Evolutionary conservation across 495 filamentous ascomycete species (phyloP).

Genomic region (Xylaria cubensis): DNA sequence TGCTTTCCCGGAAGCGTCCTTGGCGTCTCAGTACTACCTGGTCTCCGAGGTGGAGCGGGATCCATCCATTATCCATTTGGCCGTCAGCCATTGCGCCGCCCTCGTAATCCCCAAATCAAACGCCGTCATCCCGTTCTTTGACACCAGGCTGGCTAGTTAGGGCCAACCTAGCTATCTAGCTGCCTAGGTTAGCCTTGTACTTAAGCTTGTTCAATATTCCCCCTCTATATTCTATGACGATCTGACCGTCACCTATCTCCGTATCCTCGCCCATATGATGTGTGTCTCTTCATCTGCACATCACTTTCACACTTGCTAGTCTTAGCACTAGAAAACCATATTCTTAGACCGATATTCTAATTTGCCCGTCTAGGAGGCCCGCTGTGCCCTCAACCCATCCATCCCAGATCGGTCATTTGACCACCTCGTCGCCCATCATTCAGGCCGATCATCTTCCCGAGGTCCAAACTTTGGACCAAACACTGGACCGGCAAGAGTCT

Average conservation of each 20-base stretch:
- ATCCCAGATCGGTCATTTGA: conserved; percentile 81
- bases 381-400: conserved; percentile 69
- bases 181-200: conserved; percentile 1
- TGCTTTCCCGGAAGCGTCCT: neutral
- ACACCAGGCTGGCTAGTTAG: conserved; percentile 23
- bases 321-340: neutral
- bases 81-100: conserved; percentile 22
- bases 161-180: neutral
- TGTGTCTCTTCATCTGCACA: neutral
- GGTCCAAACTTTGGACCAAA: conserved; percentile 40
- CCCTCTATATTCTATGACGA: neutral
- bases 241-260: neutral
- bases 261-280: neutral
- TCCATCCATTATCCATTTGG: conserved; percentile 25
- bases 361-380: conserved; percentile 43
- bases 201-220: conserved; percentile 1
- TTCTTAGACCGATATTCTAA: conserved; percentile 18
- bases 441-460: conserved; percentile 59
- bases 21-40: conserved; percentile 11
- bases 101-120: conserved; percentile 17
- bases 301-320: neutral
- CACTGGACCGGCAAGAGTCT: conserved; percentile 35
- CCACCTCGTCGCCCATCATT: conserved; percentile 81
- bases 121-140: conserved; percentile 26
- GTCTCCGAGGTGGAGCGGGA: conserved; percentile 14